A percentile compares a stretch with the other conserved stretches of the same genome.
Evolutionary conservation across 2,329 filamentous ascomycete genomes (phyloP).

Genomic region (Albophoma yamanashiensis): DNA sequence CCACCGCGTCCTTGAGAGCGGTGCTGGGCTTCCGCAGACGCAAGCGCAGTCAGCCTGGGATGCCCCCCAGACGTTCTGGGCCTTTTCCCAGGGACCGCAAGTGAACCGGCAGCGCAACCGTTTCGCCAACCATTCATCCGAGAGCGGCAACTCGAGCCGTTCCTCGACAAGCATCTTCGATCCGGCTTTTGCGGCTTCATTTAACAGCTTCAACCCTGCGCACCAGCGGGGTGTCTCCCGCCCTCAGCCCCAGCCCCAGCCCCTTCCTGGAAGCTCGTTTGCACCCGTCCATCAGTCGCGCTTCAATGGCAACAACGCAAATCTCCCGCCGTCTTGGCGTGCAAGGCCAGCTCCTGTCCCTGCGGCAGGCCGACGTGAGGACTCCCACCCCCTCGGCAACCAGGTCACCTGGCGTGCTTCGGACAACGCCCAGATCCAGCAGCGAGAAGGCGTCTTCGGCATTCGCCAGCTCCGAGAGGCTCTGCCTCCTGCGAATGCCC

Average conservation of each 20-base stretch:
- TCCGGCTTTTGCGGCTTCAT: not conserved
- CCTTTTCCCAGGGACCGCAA: not conserved
- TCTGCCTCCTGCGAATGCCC: not conserved
- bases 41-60: not conserved
- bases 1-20: not conserved
- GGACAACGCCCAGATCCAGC: not conserved
- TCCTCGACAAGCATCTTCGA: not conserved
- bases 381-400: not conserved
- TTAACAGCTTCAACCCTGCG: not conserved
- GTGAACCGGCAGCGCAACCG: not conserved
- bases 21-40: not conserved
- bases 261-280: not conserved
- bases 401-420: not conserved
- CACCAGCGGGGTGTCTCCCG: not conserved
- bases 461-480: not conserved
- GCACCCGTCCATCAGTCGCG: not conserved
- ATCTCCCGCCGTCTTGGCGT: not conserved
- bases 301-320: not conserved
- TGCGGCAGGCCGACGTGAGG: not conserved
- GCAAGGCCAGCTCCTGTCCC: not conserved
- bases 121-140: not conserved
- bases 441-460: not conserved
- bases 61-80: not conserved
- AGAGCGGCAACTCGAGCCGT: not conserved
- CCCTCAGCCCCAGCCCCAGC: not conserved